phyloP scores from a whole-genome alignment of 371 early-diverging fungal genomes.

The Apophysomyces ossiformis region DNA sequence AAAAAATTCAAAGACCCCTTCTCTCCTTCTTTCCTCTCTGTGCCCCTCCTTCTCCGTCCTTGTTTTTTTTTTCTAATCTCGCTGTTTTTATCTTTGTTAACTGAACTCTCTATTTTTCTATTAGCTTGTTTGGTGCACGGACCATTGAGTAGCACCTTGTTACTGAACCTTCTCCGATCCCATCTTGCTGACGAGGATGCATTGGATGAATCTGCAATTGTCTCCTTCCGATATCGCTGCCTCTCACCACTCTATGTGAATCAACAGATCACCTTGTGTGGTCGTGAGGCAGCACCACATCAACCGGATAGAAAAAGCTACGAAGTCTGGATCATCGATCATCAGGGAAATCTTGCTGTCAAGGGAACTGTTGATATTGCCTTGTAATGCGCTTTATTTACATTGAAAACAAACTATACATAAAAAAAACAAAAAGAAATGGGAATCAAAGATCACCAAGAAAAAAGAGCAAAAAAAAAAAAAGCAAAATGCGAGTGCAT shows the following conservation, averaged over 20 bases:
- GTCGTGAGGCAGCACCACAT: conserved; percentile 37
- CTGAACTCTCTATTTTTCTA: too few relatives aligned
- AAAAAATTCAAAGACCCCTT: background rate
- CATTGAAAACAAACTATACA: background rate
- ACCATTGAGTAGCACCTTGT: conserved; percentile 74
- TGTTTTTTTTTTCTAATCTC: background rate
- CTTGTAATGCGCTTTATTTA: conserved; percentile 1
- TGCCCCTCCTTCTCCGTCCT: background rate
- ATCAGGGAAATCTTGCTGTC: conserved; percentile 72
- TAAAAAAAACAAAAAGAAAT: background rate
- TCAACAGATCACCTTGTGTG: conserved; percentile 57
- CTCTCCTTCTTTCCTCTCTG: background rate
- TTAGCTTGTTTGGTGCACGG: conserved; percentile 78
- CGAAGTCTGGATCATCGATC: conserved; percentile 75
- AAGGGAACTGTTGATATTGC: conserved; percentile 54
- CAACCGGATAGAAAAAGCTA: conserved; percentile 35
- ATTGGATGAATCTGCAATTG: conserved; percentile 30
- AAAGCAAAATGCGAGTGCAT: too few relatives aligned
- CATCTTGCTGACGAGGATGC: conserved; percentile 29
- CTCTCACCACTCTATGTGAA: conserved; percentile 69
- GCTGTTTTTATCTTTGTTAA: too few relatives aligned
- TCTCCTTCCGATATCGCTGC: conserved; percentile 71
- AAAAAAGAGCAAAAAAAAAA: too few relatives aligned
- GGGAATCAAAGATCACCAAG: too few relatives aligned
- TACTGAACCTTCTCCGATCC: conserved; percentile 63